These are phyloP conservation scores for Vaccinium myrtillus DNA, from an alignment of 148 eudicot species.

Conservation along the genomic window DNA sequence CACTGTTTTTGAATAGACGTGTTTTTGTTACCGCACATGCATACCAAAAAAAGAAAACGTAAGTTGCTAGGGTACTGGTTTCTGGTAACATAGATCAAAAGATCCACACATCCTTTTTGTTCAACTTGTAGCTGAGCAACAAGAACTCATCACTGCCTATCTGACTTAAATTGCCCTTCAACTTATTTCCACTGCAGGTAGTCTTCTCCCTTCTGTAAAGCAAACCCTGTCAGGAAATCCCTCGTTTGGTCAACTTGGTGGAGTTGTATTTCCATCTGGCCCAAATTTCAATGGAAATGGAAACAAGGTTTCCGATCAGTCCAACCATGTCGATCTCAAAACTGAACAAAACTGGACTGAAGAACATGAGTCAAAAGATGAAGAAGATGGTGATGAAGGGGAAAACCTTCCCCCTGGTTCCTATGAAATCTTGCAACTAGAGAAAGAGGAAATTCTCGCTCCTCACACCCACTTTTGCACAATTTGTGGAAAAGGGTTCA, in stretches of 20 bases:
- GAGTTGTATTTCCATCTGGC: slow-evolving; percentile 29
- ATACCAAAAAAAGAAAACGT: not conserved
- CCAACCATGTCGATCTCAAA: slow-evolving; percentile 42
- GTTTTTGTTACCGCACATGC: not conserved
- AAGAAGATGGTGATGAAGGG: slow-evolving; percentile 84
- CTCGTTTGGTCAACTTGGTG: slow-evolving; percentile 43
- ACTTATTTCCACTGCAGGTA: slow-evolving; percentile 84
- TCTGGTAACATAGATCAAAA: not conserved
- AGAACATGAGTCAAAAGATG: slow-evolving; percentile 75
- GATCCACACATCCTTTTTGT: not conserved
- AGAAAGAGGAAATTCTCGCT: slow-evolving; percentile 91
- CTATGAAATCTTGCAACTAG: slow-evolving; percentile 84
- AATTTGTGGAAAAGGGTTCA: slow-evolving; percentile 94
- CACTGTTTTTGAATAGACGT: not conserved
- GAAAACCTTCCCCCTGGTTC: slow-evolving; percentile 93
- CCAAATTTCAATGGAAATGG: slow-evolving; percentile 19
- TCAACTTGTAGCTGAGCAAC: slow-evolving; percentile 60
- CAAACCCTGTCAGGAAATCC: slow-evolving; percentile 43
- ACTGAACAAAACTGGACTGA: slow-evolving; percentile 43
- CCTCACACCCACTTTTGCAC: slow-evolving; percentile 97
- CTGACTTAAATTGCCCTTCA: slow-evolving; percentile 80
- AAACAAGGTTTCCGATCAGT: slow-evolving; percentile 42
- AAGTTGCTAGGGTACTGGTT: not conserved
- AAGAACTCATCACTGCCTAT: slow-evolving; percentile 78
- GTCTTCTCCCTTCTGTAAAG: slow-evolving; percentile 85